Percentiles rank a stretch among this genome's conserved stretches.
phyloP scores from a whole-genome alignment of 768 basidiomycete species.

The Candolleomyces eurysporus region DNA sequence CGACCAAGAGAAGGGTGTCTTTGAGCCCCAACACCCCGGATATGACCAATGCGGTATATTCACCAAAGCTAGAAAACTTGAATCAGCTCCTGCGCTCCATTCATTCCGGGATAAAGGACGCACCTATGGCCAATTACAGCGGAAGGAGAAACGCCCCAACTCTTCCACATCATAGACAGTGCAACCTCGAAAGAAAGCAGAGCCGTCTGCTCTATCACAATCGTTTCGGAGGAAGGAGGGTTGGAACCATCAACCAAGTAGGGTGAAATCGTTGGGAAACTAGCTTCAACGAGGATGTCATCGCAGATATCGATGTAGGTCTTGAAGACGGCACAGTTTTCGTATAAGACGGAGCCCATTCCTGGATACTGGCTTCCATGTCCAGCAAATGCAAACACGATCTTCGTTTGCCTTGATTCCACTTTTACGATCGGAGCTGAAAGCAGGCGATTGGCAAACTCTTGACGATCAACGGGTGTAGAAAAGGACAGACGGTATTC shows the following conservation, averaged over 20 bases:
- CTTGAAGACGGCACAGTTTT: slow-evolving; percentile 45
- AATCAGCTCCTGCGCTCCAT: slow-evolving; percentile 1
- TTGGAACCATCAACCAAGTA: slow-evolving; percentile 24
- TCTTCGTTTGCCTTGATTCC: slow-evolving; percentile 24
- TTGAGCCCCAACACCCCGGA: slow-evolving; percentile 56
- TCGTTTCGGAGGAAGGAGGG: not conserved
- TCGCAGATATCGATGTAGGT: slow-evolving; percentile 59
- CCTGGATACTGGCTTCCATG: slow-evolving; percentile 67
- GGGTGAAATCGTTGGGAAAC: slow-evolving; percentile 47
- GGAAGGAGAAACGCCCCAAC: slow-evolving; percentile 63
- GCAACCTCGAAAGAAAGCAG: slow-evolving; percentile 64
- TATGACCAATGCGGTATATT: slow-evolving; percentile 69
- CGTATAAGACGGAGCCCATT: slow-evolving; percentile 62
- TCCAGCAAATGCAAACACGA: slow-evolving; percentile 72
- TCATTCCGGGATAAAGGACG: not conserved
- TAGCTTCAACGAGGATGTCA: slow-evolving; percentile 41
- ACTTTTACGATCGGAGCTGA: slow-evolving; percentile 30
- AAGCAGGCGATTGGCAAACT: slow-evolving; percentile 46
- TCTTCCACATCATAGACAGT: slow-evolving; percentile 61
- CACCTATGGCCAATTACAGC: slow-evolving; percentile 75
- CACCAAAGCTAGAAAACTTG: slow-evolving; percentile 57
- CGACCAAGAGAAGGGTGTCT: slow-evolving; percentile 57
- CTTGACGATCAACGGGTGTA: slow-evolving; percentile 35
- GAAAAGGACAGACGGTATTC: slow-evolving; percentile 50
- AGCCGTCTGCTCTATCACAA: slow-evolving; percentile 48